Percentiles rank a stretch among this genome's conserved stretches.
Conservation (phyloP, 2,329 filamentous ascomycete species). For the Exophiala spinifera region DNA sequence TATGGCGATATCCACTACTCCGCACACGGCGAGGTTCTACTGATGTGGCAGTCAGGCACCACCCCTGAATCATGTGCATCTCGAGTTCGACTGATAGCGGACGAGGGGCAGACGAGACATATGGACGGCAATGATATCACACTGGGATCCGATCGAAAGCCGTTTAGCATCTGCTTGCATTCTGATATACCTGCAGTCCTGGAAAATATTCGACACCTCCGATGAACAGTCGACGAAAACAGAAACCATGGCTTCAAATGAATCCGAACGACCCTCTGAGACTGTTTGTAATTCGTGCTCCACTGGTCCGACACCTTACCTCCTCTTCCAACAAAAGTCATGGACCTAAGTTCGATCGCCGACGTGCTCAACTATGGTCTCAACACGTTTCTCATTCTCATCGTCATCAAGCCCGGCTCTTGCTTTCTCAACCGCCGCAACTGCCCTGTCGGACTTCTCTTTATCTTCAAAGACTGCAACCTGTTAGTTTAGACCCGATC, state of each 20-base stretch:
- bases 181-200: conserved; percentile 33
- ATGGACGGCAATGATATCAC: conserved; percentile 23
- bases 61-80: conserved; percentile 14
- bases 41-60: conserved; percentile 34
- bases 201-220: conserved; percentile 29
- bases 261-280: no score
- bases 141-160: conserved; percentile 28
- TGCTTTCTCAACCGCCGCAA: conserved; percentile 38
- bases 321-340: no score
- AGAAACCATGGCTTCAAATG: not conserved
- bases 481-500: not conserved
- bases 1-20: conserved; percentile 57
- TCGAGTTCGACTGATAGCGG: conserved; percentile 16
- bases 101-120: conserved; percentile 21
- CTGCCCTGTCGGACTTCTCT: conserved; percentile 35
- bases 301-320: no score
- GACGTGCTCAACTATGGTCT: conserved; percentile 1
- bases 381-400: no score
- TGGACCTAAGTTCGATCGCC: not conserved
- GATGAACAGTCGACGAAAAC: conserved; percentile 31
- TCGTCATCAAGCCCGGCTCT: no score
- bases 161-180: conserved; percentile 34
- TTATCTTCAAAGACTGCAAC: conserved; percentile 39
- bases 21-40: conserved; percentile 46
- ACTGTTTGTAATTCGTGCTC: no score